Base-by-base conservation (phyloP, 768 basidiomycete genomes). In the Termitomyces titanicus region DNA sequence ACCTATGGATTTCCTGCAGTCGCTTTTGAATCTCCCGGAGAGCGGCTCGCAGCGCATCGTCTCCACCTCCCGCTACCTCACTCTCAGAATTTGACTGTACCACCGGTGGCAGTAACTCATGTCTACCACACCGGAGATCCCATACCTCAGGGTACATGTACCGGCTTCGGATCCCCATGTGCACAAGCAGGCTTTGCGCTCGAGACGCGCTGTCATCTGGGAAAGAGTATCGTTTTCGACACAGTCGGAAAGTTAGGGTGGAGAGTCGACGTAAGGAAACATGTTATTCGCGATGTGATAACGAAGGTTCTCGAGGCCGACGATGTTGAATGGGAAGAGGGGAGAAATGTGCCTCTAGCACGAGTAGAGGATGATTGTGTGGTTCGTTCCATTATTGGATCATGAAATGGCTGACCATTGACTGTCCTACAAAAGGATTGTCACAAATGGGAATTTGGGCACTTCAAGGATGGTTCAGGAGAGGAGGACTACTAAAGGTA, bases 41-140 rank as follows among this genome's bases (percentile, higher is more conserved):
- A 94, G 62, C 79, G 77, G 15, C 69, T 85, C 2, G 85, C 94
- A 3, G 86, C 95, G 0, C 66, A 74, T 3, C 81, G 96, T n/a
- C 76, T 98, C 8, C 92, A 96, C 66, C 82, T 99, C 2, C 94
- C 94, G 0, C 74, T 88, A 5, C 94, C 94, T 64, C 82, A 78
- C 34, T 53, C 10, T 35, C 61, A 35, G 51, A 52, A 53, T 54
- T 47, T 62, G 18, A 54, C 56, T 2, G 48, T 60, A n/a, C 60
- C 63, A 9, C 83, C 53, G 61, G 74, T 54, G 65, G 82, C 62
- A 67, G 84, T 74, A 52, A 95, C 71, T 0, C 94, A 98, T 64
- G 76, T 98, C 24, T 97, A 89, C 64, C 92, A 98, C 68, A 95
- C 86, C 1, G 89, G 88, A 1, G 96, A 98, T 68, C 96, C 95